Base-by-base conservation (phyloP, 2,329 filamentous ascomycete species). In the Pseudogymnoascus sp. region DNA sequence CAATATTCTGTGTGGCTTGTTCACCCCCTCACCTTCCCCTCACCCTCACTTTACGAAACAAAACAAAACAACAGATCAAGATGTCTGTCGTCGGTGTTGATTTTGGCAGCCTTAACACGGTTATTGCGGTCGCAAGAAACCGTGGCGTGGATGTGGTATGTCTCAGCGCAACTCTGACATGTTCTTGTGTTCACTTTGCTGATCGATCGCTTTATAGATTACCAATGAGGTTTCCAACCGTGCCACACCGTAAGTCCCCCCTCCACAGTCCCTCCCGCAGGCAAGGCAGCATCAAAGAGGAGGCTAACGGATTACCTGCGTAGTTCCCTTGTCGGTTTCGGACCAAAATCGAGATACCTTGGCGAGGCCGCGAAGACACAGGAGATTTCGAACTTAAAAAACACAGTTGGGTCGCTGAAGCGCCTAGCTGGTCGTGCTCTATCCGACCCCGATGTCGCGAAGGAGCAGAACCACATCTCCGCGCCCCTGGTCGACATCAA, bases 201-300 rank as follows among this genome's bases (percentile, higher is more conserved):
- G 70, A 78, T 71, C 44, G 69, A 78, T 71, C 44, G 47, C 64
- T 62, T 62, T 71, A 64, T 74, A 96, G 92, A 96, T 99, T 76
- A 89, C 91, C 81, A 99, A 99, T 83, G 95, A 99, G 80, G 95
- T 97, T 72, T 99, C 95, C 70, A 97, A 99, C 85, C 89, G 95
- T 79, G 87, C 91, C 67, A 99, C 95, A 72, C 95, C 95, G 91
- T 97, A 90, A 84, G 92, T 88, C 63, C 35, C 60, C 62, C 38
- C 36, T 64, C 1, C 15, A 62, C n/a, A 23, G 4, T 50, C 35
- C 63, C 60, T 57, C 50, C 23, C 60, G 23, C 15, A 23, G 9
- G 31, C 57, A 57, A 57, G 28, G 3, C 28, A 21, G 50, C 19
- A 35, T 67, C 38, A 10, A 33, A 60, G 19, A 50, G 15, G 19